Evolutionary conservation across 192 early-diverging fungal genomes (phyloP).

Genomic region (Rhizophlyctis rosea): DNA sequence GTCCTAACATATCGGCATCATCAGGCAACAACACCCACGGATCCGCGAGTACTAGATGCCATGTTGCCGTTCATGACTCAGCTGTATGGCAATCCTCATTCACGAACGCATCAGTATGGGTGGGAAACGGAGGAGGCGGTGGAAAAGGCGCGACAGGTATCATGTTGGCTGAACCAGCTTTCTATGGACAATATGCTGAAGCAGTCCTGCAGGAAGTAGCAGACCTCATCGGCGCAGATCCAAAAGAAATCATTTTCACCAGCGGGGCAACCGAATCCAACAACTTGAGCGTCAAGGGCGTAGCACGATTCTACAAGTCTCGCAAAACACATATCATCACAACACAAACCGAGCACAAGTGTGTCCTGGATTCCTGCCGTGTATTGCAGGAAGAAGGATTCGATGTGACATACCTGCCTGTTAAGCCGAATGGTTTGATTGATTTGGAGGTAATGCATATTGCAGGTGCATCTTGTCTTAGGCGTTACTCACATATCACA

Average conservation of each 20-base stretch:
- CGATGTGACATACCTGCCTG: constrained; percentile 92
- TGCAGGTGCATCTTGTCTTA: constrained; percentile 2
- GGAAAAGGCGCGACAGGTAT: constrained; percentile 79
- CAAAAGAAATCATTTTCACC: constrained; percentile 96
- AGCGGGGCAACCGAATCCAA: constrained; percentile 96
- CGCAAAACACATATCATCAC: constrained; percentile 97
- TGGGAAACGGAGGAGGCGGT: constrained; percentile 94
- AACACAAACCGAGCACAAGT: constrained; percentile 98
- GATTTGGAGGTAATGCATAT: constrained; percentile 58
- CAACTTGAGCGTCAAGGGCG: constrained; percentile 91
- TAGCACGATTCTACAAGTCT: constrained; percentile 89
- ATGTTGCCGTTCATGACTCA: constrained; percentile 95
- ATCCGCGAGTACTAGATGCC: constrained; percentile 87
- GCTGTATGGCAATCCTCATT: constrained; percentile 93
- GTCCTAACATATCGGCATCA: too few relatives aligned
- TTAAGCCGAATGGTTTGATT: constrained; percentile 77
- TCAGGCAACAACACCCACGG: constrained; percentile 90
- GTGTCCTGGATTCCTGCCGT: constrained; percentile 94
- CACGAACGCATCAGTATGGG: constrained; percentile 93
- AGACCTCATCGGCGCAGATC: constrained; percentile 81
- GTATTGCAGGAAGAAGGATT: constrained; percentile 94
- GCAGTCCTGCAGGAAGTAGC: constrained; percentile 68
- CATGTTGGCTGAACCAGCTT: background rate
- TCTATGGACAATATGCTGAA: background rate
- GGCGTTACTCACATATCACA: constrained; percentile 18